Conservation (phyloP, 805 yeast species). For the Candida bentonensis region DNA sequence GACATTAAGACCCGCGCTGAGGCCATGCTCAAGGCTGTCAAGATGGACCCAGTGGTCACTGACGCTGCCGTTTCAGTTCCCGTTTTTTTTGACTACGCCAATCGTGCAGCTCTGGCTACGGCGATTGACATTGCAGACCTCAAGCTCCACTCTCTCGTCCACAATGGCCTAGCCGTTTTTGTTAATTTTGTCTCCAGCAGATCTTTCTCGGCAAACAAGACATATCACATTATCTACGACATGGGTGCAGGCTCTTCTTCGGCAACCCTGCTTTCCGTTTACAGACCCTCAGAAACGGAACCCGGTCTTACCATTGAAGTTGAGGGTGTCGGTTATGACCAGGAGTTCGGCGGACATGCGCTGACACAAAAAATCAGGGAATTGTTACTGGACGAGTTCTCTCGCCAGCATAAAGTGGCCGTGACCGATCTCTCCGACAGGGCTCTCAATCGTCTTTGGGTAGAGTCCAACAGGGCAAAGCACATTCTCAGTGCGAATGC, state of each 20-base stretch:
- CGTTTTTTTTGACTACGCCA: slow-evolving; percentile 45
- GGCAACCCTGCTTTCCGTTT: slow-evolving; percentile 67
- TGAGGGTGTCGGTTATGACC: slow-evolving; percentile 58
- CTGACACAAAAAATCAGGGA: slow-evolving; percentile 56
- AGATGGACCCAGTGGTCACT: slow-evolving; percentile 33
- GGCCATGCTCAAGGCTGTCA: slow-evolving; percentile 38
- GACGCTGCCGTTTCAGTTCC: slow-evolving; percentile 73
- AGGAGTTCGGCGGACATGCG: slow-evolving; percentile 59
- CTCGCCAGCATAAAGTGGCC: slow-evolving; percentile 27
- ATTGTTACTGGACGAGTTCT: slow-evolving; percentile 45
- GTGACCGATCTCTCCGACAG: slow-evolving; percentile 31
- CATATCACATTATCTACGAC: slow-evolving; percentile 65
- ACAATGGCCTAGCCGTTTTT: slow-evolving; percentile 89
- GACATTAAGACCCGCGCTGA: slow-evolving; percentile 56
- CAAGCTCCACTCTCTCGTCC: slow-evolving; percentile 53
- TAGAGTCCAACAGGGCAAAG: slow-evolving; percentile 82
- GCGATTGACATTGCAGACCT: slow-evolving; percentile 59
- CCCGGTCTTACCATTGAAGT: slow-evolving; percentile 35
- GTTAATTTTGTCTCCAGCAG: slow-evolving; percentile 58
- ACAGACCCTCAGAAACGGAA: slow-evolving; percentile 20
- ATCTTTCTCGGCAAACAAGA: slow-evolving; percentile 31
- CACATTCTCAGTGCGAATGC: slow-evolving; percentile 73
- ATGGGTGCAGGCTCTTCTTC: slow-evolving; percentile 87
- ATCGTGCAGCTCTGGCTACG: slow-evolving; percentile 59
- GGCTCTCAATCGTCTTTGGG: slow-evolving; percentile 54